A percentile compares a stretch with the other conserved stretches of the same genome.
These are phyloP conservation scores for Ceratobasidium papillatum DNA, from an alignment of 1,284 basidiomycete species.

Conservation along the genomic window DNA sequence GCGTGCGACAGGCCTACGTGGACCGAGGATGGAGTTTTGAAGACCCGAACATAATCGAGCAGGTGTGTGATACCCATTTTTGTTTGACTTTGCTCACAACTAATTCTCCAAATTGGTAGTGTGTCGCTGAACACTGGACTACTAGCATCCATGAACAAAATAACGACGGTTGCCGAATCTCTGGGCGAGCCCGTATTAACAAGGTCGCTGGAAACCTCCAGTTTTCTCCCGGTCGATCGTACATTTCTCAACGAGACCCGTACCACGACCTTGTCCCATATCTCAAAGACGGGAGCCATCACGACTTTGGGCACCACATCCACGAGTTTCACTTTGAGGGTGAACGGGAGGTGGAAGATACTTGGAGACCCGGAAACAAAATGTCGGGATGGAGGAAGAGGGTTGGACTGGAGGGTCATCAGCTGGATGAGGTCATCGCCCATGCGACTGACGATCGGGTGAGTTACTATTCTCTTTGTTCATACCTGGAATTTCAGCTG, in stretches of 20 bases:
- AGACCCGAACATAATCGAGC: slow-evolving; percentile 91
- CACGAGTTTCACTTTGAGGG: slow-evolving; percentile 85
- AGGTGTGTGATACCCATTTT: slow-evolving; percentile 59
- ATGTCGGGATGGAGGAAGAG: slow-evolving; percentile 69
- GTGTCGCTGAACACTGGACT: slow-evolving; percentile 93
- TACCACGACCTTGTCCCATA: slow-evolving; percentile 97
- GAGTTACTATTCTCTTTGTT: background rate
- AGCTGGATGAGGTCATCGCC: slow-evolving; percentile 76
- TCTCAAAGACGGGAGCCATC: slow-evolving; percentile 83
- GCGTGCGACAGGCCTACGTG: slow-evolving; percentile 90
- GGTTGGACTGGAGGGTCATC: slow-evolving; percentile 79
- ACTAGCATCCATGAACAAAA: slow-evolving; percentile 93
- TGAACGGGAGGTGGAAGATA: slow-evolving; percentile 75
- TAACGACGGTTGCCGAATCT: slow-evolving; percentile 93
- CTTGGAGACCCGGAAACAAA: slow-evolving; percentile 55
- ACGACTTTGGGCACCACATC: slow-evolving; percentile 94
- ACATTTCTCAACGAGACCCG: slow-evolving; percentile 85
- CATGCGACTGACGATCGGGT: slow-evolving; percentile 59
- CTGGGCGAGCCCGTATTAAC: slow-evolving; percentile 92
- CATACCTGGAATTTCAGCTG: background rate
- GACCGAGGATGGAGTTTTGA: slow-evolving; percentile 94
- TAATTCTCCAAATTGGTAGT: slow-evolving; percentile 64
- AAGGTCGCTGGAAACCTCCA: slow-evolving; percentile 95
- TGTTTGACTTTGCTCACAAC: background rate
- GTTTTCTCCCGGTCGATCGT: slow-evolving; percentile 89